phyloP scores from a whole-genome alignment of 768 basidiomycete species.

The Lactarius pseudohatsudake region DNA sequence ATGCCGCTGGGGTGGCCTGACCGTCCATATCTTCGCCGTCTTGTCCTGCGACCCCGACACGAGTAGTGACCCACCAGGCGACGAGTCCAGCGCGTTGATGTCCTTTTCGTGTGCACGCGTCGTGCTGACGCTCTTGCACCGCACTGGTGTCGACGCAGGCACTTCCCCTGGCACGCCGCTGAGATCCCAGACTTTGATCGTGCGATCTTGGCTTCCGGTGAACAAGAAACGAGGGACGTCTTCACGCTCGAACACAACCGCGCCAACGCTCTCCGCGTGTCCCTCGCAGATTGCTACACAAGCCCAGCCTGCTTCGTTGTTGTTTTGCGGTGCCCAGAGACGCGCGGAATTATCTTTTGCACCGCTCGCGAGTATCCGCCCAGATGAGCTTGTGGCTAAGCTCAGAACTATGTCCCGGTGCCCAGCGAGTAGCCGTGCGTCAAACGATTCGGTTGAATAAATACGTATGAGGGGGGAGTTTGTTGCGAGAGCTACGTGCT shows the following conservation, averaged over 20 bases:
- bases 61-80: slow-evolving; percentile 84
- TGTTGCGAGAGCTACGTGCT: slow-evolving; percentile 90
- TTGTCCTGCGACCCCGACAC: slow-evolving; percentile 96
- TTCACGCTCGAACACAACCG: slow-evolving; percentile 77
- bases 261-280: slow-evolving; percentile 91
- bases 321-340: slow-evolving; percentile 61
- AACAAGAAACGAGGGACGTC: slow-evolving; percentile 64
- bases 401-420: slow-evolving; percentile 92
- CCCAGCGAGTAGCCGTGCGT: slow-evolving; percentile 83
- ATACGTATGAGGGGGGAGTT: slow-evolving; percentile 95
- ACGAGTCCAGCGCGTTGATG: slow-evolving; percentile 92
- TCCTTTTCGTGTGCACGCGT: slow-evolving; percentile 96
- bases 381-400: slow-evolving; percentile 66
- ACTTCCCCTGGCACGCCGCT: slow-evolving; percentile 43
- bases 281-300: slow-evolving; percentile 91
- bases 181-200: slow-evolving; percentile 99
- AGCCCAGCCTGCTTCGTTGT: slow-evolving; percentile 50
- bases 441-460: slow-evolving; percentile 72
- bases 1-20: slow-evolving; percentile 64
- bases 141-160: slow-evolving; percentile 39
- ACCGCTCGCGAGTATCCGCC: slow-evolving; percentile 80
- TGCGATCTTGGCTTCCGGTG: slow-evolving; percentile 95
- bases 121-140: slow-evolving; percentile 78
- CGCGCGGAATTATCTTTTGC: slow-evolving; percentile 90
- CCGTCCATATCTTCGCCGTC: slow-evolving; percentile 85